These are phyloP conservation scores for Notholithocarpus densiflorus DNA, from an alignment of 306 rosid species.

Conservation along the genomic window DNA sequence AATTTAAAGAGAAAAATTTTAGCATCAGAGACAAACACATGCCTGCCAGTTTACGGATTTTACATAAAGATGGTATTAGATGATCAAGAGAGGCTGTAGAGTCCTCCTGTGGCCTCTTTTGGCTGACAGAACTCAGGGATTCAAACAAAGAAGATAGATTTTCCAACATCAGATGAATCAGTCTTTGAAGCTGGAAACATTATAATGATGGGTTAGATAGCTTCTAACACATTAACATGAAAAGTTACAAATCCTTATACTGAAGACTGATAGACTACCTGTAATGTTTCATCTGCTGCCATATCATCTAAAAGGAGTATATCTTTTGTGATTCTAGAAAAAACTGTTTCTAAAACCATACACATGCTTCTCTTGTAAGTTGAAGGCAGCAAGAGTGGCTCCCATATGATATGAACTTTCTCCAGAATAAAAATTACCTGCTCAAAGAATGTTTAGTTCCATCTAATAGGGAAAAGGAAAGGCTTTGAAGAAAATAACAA, in stretches of 20 bases:
- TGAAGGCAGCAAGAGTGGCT: conserved; percentile 79
- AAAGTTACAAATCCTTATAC: conserved; percentile 4
- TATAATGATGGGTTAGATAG: conserved; percentile 27
- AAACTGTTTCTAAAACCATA: conserved; percentile 73
- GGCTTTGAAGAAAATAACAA: neutral
- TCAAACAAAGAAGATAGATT: conserved; percentile 57
- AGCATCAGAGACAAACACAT: conserved; percentile 27
- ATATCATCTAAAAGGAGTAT: conserved; percentile 86
- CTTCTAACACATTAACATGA: conserved; percentile 14
- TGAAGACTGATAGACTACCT: conserved; percentile 40
- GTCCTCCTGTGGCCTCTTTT: conserved; percentile 46
- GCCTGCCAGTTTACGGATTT: conserved; percentile 88
- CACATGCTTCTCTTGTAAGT: conserved; percentile 82
- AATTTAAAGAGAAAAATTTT: conserved; percentile 1
- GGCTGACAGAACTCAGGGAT: conserved; percentile 44
- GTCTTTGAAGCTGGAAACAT: conserved; percentile 66
- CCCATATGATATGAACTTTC: conserved; percentile 92
- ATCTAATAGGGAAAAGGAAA: conserved; percentile 10
- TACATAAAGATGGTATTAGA: conserved; percentile 64
- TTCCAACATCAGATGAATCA: conserved; percentile 73
- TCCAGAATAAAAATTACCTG: conserved; percentile 88
- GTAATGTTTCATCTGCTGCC: conserved; percentile 91
- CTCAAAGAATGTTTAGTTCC: conserved; percentile 29
- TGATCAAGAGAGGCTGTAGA: conserved; percentile 43
- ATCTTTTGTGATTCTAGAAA: conserved; percentile 72